Base-by-base conservation (phyloP, 2,329 filamentous ascomycete species). In the Leptographium lundbergii region DNA sequence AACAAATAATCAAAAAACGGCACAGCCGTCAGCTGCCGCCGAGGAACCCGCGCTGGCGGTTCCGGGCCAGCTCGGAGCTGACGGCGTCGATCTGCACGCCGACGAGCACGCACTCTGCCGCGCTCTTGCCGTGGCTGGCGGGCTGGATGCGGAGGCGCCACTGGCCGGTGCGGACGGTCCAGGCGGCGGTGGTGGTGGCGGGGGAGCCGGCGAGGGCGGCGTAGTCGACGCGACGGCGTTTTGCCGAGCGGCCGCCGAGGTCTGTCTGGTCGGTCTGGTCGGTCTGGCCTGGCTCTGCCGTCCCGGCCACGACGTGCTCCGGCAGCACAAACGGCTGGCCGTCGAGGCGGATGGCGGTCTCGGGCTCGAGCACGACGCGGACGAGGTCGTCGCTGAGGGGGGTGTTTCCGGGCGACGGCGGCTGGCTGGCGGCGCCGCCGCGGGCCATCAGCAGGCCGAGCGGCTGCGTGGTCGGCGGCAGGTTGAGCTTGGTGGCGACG, bases 11-110 rank as follows among this genome's bases (percentile, higher is more conserved):
- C 22, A 39, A 17, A 10, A 34, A 56, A 5, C 24, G 42, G 50
- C 22, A 6, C 3, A n/a, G 17, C 22, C 22, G 22, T 27, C 45
- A 54, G 22, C 5, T 22, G 24, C 42, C 67, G 1, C 27, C 34
- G 59, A 95, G 69, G 68, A 95, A 95, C 0, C 72, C 73, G 62
- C 87, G 79, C 56, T 75, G 70, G 56, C 72, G 72, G 72, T 95
- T 95, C 63, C 88, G 79, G 13, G 78, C 78, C 62, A 77, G 75
- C 71, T 92, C 83, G 9, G 77, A 79, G 57, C 79, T 86, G 65
- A 84, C 80, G 0, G 85, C 87, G 64, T 95, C 87, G 29, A 95
- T 68, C 70, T 88, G 90, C 39, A 91, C 87, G 0, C 84, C 88
- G 19, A 87, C 77, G 56, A 95, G 77, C 25, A 89, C 78, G 60